phyloP scores from a whole-genome alignment of 306 rosid species.

The Spatholobus suberectus region DNA sequence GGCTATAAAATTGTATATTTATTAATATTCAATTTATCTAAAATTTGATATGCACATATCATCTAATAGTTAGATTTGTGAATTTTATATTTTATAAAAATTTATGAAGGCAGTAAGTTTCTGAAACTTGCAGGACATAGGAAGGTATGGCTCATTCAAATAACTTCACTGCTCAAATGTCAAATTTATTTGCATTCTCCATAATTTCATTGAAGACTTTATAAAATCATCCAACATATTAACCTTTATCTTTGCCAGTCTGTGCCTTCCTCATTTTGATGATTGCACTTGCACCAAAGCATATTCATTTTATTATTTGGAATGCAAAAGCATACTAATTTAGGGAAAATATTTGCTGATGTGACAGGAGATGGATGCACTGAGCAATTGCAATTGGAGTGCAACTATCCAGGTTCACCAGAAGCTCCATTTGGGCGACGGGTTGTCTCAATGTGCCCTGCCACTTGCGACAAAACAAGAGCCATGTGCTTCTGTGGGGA shows the following conservation, averaged over 20 bases:
- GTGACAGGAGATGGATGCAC: constrained; percentile 81
- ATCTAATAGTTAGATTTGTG: too few species aligned
- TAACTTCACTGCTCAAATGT: too few species aligned
- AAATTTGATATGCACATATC: too few species aligned
- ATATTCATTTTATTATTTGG: constrained; percentile 4
- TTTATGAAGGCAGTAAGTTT: too few species aligned
- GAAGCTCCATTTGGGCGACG: constrained; percentile 76
- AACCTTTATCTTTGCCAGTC: too few species aligned
- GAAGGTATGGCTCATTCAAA: too few species aligned
- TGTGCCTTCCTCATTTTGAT: neutral
- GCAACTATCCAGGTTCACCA: constrained; percentile 69
- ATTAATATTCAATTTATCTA: too few species aligned
- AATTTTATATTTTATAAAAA: too few species aligned
- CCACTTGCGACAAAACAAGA: constrained; percentile 82
- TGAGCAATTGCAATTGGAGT: constrained; percentile 64
- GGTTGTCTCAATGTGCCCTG: constrained; percentile 90
- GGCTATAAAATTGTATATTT: too few species aligned
- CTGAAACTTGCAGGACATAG: too few species aligned
- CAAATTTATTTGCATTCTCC: too few species aligned
- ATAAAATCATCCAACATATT: neutral
- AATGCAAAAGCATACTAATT: neutral
- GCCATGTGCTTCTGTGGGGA: constrained; percentile 99
- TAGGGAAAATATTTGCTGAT: constrained; percentile 25
- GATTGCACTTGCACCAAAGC: neutral
- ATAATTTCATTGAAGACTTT: neutral